Percentiles rank a stretch among this genome's conserved stretches.
phyloP scores from a whole-genome alignment of 2,329 filamentous ascomycete species.

The Cylindrodendrum hubeiense region DNA sequence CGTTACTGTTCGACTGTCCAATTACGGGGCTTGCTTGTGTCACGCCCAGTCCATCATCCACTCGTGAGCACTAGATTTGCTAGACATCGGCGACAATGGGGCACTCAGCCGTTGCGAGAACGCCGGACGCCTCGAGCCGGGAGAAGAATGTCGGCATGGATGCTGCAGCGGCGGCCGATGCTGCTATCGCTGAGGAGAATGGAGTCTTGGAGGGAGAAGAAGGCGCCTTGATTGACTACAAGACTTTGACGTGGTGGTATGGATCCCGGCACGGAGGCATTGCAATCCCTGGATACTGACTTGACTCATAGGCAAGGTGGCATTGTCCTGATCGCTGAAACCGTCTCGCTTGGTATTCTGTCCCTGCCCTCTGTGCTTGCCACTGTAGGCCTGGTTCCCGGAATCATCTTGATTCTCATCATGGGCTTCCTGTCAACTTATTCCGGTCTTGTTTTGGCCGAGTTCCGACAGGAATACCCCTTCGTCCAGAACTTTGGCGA shows the following conservation, averaged over 20 bases:
- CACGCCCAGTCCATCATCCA: neutral
- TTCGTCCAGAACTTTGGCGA: conserved; percentile 76
- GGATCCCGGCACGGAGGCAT: conserved; percentile 8
- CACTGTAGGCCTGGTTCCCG: conserved; percentile 77
- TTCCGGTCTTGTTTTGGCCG: conserved; percentile 66
- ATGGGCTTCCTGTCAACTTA: conserved; percentile 77
- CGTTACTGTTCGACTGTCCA: neutral
- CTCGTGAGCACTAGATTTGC: too few relatives aligned
- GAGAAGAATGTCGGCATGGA: neutral
- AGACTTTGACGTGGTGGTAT: conserved; percentile 54
- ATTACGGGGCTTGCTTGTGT: neutral
- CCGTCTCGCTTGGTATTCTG: conserved; percentile 67
- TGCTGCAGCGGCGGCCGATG: neutral
- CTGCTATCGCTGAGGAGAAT: neutral
- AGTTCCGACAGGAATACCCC: conserved; percentile 79
- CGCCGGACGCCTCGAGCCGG: neutral
- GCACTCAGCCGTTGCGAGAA: neutral
- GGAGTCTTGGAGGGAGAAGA: conserved; percentile 28
- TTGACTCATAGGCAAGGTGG: conserved; percentile 55
- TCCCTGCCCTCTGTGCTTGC: conserved; percentile 83
- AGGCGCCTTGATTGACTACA: conserved; percentile 50
- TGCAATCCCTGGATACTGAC: neutral
- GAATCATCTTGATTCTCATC: conserved; percentile 78
- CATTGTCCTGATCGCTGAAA: conserved; percentile 58
- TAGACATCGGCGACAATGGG: neutral